A percentile compares a stretch with the other conserved stretches of the same genome.
These are phyloP conservation scores for Aspergillus kassunensis DNA, from an alignment of 495 filamentous ascomycete species.

Conservation along the genomic window DNA sequence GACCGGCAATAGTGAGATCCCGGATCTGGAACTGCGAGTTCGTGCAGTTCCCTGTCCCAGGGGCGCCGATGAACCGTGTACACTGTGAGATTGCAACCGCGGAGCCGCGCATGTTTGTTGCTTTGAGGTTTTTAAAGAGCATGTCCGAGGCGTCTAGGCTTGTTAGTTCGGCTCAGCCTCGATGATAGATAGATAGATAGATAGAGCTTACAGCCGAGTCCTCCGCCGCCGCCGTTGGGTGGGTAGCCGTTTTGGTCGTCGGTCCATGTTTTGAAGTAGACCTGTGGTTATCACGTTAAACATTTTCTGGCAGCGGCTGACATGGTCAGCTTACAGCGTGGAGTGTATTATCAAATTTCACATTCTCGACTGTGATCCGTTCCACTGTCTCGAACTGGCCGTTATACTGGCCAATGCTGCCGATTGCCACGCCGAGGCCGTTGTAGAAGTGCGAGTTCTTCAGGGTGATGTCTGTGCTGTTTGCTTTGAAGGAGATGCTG, in stretches of 20 bases:
- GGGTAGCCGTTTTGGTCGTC: conserved; percentile 41
- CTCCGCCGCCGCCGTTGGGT: conserved; percentile 46
- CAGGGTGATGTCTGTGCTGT: conserved; percentile 37
- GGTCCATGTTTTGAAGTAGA: conserved; percentile 45
- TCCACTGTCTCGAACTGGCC: conserved; percentile 37
- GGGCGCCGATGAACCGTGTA: conserved; percentile 32
- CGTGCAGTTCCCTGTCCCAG: conserved; percentile 33
- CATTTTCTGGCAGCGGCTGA: too few species aligned
- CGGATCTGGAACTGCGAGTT: conserved; percentile 34
- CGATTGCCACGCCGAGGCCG: conserved; percentile 35
- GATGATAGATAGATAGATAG: not conserved
- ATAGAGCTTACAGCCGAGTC: conserved; percentile 33
- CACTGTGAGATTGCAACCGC: conserved; percentile 38
- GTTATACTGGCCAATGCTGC: conserved; percentile 44
- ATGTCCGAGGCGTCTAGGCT: conserved; percentile 22
- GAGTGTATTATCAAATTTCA: conserved; percentile 31
- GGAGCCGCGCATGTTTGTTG: conserved; percentile 22
- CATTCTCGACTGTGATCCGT: conserved; percentile 29
- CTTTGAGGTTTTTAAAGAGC: conserved; percentile 21
- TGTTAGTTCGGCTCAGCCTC: not conserved
- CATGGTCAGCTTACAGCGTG: conserved; percentile 29
- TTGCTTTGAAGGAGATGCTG: conserved; percentile 34
- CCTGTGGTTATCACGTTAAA: conserved; percentile 2
- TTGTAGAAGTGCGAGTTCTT: conserved; percentile 31
- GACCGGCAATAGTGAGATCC: conserved; percentile 21